Percentiles rank a stretch among this genome's conserved stretches.
Conservation (phyloP, 2,329 filamentous ascomycete species). For the Tympanopsis confertula region DNA sequence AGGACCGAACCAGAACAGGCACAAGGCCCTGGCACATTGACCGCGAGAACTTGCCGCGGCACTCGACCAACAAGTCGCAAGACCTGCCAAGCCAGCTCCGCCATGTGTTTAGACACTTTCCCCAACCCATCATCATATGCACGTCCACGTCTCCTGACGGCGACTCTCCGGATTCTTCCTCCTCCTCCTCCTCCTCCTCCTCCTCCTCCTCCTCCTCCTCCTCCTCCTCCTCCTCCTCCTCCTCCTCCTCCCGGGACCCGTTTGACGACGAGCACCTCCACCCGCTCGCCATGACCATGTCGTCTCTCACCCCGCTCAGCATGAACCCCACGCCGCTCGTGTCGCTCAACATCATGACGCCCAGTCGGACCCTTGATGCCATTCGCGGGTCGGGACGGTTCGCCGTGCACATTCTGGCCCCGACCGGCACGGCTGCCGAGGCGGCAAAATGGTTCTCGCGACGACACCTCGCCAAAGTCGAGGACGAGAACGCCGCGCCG, state of each 20-base stretch:
- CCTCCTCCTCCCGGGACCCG: too few species aligned
- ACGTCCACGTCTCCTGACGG: not conserved
- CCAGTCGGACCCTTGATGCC: conserved; percentile 42
- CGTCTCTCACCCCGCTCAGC: conserved; percentile 43
- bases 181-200: too few species aligned
- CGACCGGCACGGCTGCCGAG: conserved; percentile 30
- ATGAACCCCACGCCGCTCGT: conserved; percentile 37
- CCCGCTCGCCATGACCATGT: conserved; percentile 44
- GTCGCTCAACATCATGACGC: conserved; percentile 43
- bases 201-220: too few species aligned
- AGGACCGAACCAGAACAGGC: not conserved
- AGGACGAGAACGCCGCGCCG: conserved; percentile 20
- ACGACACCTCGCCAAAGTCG: conserved; percentile 22
- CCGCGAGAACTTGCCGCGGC: not conserved
- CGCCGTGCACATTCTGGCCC: conserved; percentile 41
- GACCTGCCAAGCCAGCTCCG: not conserved
- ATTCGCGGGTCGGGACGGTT: conserved; percentile 30
- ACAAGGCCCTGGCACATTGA: not conserved
- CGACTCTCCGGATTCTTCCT: too few species aligned
- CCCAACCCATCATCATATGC: not conserved
- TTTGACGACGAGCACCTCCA: conserved; percentile 8
- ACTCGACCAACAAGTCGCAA: not conserved
- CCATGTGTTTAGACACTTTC: not conserved
- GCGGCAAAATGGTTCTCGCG: conserved; percentile 39
- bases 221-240: too few species aligned